phyloP scores from a whole-genome alignment of 2,329 filamentous ascomycete species.

The Trichoderma arundinaceum region DNA sequence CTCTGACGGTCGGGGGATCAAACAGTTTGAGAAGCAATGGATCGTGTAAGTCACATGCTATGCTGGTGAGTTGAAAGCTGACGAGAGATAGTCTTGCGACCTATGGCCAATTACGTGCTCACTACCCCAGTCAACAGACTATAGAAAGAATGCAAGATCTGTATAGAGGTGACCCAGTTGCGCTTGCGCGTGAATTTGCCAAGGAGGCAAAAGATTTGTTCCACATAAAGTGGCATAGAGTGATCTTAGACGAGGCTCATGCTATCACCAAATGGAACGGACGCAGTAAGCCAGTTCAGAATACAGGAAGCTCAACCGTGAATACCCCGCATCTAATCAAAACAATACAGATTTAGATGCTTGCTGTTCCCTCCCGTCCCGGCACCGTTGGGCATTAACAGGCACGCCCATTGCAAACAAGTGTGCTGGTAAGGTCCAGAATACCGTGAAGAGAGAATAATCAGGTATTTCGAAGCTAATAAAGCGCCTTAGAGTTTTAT shows the following conservation, averaged over 20 bases:
- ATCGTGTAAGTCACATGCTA: constrained; percentile 13
- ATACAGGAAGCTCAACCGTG: no score
- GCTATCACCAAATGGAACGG: constrained; percentile 56
- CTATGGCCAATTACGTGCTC: constrained; percentile 38
- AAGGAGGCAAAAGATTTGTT: constrained; percentile 31
- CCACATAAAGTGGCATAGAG: constrained; percentile 52
- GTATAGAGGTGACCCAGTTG: background rate
- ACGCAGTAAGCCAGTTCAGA: constrained; percentile 38
- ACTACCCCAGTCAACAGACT: constrained; percentile 29
- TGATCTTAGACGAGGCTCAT: constrained; percentile 65
- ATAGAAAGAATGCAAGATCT: background rate
- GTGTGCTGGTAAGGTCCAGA: constrained; percentile 34
- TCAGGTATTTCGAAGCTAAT: constrained; percentile 31
- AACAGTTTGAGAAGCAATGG: background rate
- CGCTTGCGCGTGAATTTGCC: constrained; percentile 48
- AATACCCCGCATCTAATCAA: background rate
- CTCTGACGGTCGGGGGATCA: background rate
- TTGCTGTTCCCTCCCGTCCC: constrained; percentile 39
- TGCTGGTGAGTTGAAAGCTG: background rate
- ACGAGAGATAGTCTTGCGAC: constrained; percentile 39
- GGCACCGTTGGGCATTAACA: constrained; percentile 45
- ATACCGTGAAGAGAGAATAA: background rate
- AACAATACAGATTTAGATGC: constrained; percentile 34
- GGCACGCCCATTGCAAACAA: constrained; percentile 48
- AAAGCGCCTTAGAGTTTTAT: constrained; percentile 42